A percentile compares a stretch with the other conserved stretches of the same genome.
These are phyloP conservation scores for Rhodocollybia butyracea DNA, from an alignment of 768 basidiomycete genomes.

Conservation along the genomic window DNA sequence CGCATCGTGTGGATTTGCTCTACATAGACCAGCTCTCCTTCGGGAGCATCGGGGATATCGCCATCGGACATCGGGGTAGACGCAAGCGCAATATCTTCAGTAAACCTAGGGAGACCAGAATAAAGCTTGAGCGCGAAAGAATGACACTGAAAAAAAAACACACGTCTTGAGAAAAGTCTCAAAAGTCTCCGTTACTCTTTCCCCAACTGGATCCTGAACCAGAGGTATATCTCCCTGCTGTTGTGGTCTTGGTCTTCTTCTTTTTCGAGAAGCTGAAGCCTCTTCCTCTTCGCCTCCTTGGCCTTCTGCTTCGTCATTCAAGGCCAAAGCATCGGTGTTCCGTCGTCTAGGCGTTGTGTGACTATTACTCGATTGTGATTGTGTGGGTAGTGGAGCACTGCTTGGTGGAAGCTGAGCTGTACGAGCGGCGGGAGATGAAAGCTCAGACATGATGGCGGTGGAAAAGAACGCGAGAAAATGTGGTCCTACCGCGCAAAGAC, in stretches of 20 bases:
- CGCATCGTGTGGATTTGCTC: slow-evolving; percentile 95
- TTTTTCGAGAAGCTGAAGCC: slow-evolving; percentile 29
- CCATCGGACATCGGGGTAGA: slow-evolving; percentile 79
- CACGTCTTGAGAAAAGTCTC: slow-evolving; percentile 90
- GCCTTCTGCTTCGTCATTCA: slow-evolving; percentile 54
- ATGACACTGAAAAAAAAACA: slow-evolving; percentile 33
- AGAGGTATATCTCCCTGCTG: slow-evolving; percentile 71
- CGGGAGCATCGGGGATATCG: slow-evolving; percentile 45
- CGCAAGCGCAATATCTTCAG: slow-evolving; percentile 75
- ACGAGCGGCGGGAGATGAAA: slow-evolving; percentile 1
- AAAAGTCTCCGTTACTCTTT: slow-evolving; percentile 91
- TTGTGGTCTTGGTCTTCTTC: slow-evolving; percentile 48
- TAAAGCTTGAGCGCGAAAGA: not conserved
- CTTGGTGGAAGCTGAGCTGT: slow-evolving; percentile 35
- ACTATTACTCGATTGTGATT: slow-evolving; percentile 14
- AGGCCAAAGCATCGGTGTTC: slow-evolving; percentile 51
- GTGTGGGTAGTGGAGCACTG: slow-evolving; percentile 31
- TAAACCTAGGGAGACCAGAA: slow-evolving; percentile 56
- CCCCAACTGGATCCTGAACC: slow-evolving; percentile 92
- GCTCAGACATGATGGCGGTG: slow-evolving; percentile 10
- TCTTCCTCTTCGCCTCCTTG: slow-evolving; percentile 37
- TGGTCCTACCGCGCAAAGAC: slow-evolving; percentile 19
- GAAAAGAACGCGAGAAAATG: slow-evolving; percentile 4
- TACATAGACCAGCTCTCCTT: slow-evolving; percentile 77
- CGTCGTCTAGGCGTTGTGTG: slow-evolving; percentile 37